phyloP scores from a whole-genome alignment of 495 filamentous ascomycete genomes.

The Xylaria telfairii region DNA sequence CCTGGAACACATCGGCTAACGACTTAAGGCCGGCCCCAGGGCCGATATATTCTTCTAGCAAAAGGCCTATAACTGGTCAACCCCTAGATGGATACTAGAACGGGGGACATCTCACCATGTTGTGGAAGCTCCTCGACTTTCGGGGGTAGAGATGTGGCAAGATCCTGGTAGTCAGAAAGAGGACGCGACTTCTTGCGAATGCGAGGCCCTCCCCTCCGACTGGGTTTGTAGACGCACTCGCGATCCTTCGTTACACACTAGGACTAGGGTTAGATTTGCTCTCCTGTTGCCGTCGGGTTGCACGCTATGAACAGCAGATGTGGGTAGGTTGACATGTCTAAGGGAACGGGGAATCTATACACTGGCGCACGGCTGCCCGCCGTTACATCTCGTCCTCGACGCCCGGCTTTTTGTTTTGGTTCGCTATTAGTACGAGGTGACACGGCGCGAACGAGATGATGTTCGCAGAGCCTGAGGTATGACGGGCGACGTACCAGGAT shows the following conservation, averaged over 20 bases:
- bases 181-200: constrained; percentile 41
- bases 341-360: constrained; percentile 46
- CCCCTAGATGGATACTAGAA: background rate
- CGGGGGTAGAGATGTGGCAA: constrained; percentile 39
- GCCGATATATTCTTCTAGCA: constrained; percentile 39
- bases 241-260: constrained; percentile 61
- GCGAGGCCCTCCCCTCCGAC: constrained; percentile 63
- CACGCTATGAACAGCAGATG: constrained; percentile 9
- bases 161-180: constrained; percentile 35
- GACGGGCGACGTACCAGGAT: constrained; percentile 57
- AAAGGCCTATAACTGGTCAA: constrained; percentile 34
- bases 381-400: constrained; percentile 64
- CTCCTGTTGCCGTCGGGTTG: background rate
- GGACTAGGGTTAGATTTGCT: constrained; percentile 22
- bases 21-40: constrained; percentile 41
- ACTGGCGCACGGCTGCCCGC: constrained; percentile 61
- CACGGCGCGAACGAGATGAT: constrained; percentile 23
- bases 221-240: constrained; percentile 62
- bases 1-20: constrained; percentile 37
- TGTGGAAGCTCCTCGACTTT: constrained; percentile 41
- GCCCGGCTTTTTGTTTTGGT: constrained; percentile 52
- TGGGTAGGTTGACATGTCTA: constrained; percentile 2
- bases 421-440: constrained; percentile 27
- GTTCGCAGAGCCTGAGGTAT: constrained; percentile 14
- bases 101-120: constrained; percentile 29